Evolutionary conservation across 345 rosid genomes (phyloP).

Genomic region (Eucalyptus victrix): DNA sequence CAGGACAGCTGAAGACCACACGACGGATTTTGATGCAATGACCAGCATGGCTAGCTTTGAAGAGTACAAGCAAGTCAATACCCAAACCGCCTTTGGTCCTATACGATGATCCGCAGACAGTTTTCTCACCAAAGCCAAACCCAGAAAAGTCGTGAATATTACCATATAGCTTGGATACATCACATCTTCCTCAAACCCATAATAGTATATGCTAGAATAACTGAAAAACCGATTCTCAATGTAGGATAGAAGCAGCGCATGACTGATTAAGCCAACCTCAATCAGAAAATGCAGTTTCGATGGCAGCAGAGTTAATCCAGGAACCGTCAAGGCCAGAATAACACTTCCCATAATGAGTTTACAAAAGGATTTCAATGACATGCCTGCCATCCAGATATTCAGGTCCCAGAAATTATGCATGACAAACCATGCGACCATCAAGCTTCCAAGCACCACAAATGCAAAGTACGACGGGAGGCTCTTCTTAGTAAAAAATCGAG

Average conservation of each 20-base stretch:
- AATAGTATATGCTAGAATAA: constrained; percentile 80
- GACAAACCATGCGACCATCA: constrained; percentile 89
- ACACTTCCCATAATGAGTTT: constrained; percentile 76
- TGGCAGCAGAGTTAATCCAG: constrained; percentile 94
- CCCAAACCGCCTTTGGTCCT: constrained; percentile 82
- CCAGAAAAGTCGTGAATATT: constrained; percentile 68
- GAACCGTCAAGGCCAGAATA: constrained; percentile 77
- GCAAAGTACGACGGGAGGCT: constrained; percentile 86
- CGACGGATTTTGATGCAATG: constrained; percentile 70
- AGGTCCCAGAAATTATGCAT: constrained; percentile 96
- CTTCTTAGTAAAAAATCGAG: constrained; percentile 87
- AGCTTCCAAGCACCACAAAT: constrained; percentile 86
- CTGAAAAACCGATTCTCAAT: constrained; percentile 86
- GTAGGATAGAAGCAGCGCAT: constrained; percentile 67
- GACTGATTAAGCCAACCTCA: constrained; percentile 72
- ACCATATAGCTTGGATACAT: constrained; percentile 99
- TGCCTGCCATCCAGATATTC: constrained; percentile 98
- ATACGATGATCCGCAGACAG: constrained; percentile 63
- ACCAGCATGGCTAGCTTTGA: constrained; percentile 92
- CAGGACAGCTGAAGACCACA: constrained; percentile 82
- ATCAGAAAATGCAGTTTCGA: constrained; percentile 59
- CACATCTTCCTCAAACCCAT: constrained; percentile 89
- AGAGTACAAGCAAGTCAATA: constrained; percentile 81
- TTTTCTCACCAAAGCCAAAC: constrained; percentile 81
- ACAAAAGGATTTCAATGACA: constrained; percentile 89